A percentile compares a stretch with the other conserved stretches of the same genome.
These are phyloP conservation scores for Microthyrium microscopicum DNA, from an alignment of 2,329 filamentous ascomycete species.

Conservation along the genomic window DNA sequence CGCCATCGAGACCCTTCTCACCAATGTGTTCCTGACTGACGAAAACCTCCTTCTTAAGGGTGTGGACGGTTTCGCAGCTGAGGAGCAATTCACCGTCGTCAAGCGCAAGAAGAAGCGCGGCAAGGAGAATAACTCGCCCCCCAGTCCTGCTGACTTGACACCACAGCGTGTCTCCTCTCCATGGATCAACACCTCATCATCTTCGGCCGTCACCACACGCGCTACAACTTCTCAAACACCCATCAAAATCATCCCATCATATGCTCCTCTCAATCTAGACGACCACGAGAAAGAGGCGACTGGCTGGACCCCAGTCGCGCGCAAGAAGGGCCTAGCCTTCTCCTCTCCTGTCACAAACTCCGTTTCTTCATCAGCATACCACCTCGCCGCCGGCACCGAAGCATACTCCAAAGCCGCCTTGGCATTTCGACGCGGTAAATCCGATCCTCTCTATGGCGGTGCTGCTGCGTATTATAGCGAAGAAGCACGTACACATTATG, in stretches of 20 bases:
- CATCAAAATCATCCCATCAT: constrained; percentile 29
- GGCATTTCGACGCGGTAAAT: constrained; percentile 45
- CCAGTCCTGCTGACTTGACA: constrained; percentile 25
- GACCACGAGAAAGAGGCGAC: constrained; percentile 12
- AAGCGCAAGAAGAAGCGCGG: constrained; percentile 25
- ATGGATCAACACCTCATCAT: constrained; percentile 38
- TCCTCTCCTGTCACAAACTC: constrained; percentile 14
- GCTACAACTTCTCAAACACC: constrained; percentile 9
- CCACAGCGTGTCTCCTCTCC: constrained; percentile 34
- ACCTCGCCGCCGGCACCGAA: constrained; percentile 29
- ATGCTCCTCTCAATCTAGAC: constrained; percentile 23
- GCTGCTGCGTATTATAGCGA: constrained; percentile 63
- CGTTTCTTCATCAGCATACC: constrained; percentile 14
- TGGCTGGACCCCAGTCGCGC: not conserved
- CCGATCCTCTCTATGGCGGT: constrained; percentile 56
- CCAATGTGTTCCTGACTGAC: constrained; percentile 60
- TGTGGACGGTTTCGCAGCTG: constrained; percentile 63
- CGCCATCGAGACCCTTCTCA: constrained; percentile 67
- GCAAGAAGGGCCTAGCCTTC: constrained; percentile 2
- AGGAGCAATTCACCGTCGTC: constrained; percentile 27
- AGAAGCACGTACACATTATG: constrained; percentile 47
- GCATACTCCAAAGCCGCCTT: constrained; percentile 41
- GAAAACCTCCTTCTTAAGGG: constrained; percentile 50
- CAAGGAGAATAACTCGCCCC: constrained; percentile 25
- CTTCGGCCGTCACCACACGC: constrained; percentile 29